These are phyloP conservation scores for Polygonum aviculare DNA, from an alignment of 148 eudicot species.

Conservation along the genomic window DNA sequence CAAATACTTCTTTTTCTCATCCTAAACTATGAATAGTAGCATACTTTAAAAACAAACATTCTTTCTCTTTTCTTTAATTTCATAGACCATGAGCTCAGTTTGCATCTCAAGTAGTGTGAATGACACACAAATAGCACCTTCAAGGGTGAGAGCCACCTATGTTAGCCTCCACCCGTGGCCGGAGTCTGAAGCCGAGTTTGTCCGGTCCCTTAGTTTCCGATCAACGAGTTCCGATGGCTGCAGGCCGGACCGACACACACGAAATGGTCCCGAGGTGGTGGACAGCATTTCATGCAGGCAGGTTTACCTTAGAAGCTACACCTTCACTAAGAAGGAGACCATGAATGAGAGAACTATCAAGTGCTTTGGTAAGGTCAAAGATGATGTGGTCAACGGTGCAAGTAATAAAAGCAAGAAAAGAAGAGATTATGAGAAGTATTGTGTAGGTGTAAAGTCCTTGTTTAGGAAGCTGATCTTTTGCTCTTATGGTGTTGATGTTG, in stretches of 20 bases:
- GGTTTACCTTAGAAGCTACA: constrained; percentile 63
- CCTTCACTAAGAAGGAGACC: constrained; percentile 58
- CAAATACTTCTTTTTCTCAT: too few relatives aligned
- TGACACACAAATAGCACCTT: constrained; percentile 27
- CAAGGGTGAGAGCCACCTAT: constrained; percentile 43
- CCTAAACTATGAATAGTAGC: too few relatives aligned
- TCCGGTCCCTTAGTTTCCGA: constrained; percentile 34
- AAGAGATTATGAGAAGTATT: background rate
- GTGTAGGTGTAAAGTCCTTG: constrained; percentile 19
- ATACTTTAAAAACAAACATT: too few relatives aligned
- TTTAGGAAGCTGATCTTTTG: constrained; percentile 29
- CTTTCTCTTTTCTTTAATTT: too few relatives aligned
- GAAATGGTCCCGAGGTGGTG: constrained; percentile 35
- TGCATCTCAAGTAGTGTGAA: constrained; percentile 47
- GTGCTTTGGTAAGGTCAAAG: constrained; percentile 49
- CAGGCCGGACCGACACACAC: background rate
- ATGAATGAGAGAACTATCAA: constrained; percentile 47
- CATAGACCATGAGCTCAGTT: constrained; percentile 29
- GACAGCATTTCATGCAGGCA: constrained; percentile 77
- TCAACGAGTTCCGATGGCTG: background rate
- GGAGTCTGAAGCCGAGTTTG: constrained; percentile 69
- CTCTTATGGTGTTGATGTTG: constrained; percentile 30
- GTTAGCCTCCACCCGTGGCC: constrained; percentile 78
- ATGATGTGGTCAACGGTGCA: constrained; percentile 22
- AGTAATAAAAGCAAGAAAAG: background rate